Percentiles rank a stretch among this genome's conserved stretches.
Conservation (phyloP, 1,284 basidiomycete genomes). For the Cryptococcus sp. region DNA sequence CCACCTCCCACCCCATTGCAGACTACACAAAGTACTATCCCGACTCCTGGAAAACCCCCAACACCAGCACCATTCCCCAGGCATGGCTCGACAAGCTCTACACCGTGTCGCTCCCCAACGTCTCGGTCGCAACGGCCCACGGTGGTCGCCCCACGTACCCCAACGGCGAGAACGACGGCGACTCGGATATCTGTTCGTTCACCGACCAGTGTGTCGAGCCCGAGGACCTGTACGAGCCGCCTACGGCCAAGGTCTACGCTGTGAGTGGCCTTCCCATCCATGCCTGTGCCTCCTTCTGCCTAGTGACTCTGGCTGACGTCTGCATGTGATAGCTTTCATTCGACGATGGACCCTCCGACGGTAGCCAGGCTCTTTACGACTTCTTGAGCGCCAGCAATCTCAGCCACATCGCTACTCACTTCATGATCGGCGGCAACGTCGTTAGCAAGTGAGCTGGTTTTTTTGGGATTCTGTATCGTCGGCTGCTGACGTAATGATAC, state of each 20-base stretch:
- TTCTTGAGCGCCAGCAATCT: conserved; percentile 54
- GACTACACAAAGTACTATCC: conserved; percentile 38
- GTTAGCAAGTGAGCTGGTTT: conserved; percentile 26
- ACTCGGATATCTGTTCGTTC: conserved; percentile 44
- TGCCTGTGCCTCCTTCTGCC: not conserved
- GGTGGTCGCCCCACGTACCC: conserved; percentile 33
- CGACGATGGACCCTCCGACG: conserved; percentile 56
- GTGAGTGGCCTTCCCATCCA: conserved; percentile 35
- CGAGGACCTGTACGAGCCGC: conserved; percentile 37
- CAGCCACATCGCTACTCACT: conserved; percentile 55
- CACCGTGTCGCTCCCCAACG: conserved; percentile 25
- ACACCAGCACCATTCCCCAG: conserved; percentile 26
- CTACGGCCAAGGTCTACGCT: conserved; percentile 34
- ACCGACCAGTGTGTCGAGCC: conserved; percentile 15
- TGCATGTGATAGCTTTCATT: conserved; percentile 41
- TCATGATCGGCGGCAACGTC: conserved; percentile 55
- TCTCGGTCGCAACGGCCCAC: conserved; percentile 27
- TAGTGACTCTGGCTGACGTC: conserved; percentile 4
- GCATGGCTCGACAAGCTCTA: conserved; percentile 43
- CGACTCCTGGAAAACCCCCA: conserved; percentile 24
- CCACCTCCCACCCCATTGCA: conserved; percentile 1
- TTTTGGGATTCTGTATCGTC: too few species aligned
- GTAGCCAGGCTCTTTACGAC: conserved; percentile 53
- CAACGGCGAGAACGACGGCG: conserved; percentile 22
- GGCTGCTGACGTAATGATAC: conserved; percentile 4